These are phyloP conservation scores for Pestalotiopsis fici DNA, from an alignment of 2,329 filamentous ascomycete species.

Conservation along the genomic window DNA sequence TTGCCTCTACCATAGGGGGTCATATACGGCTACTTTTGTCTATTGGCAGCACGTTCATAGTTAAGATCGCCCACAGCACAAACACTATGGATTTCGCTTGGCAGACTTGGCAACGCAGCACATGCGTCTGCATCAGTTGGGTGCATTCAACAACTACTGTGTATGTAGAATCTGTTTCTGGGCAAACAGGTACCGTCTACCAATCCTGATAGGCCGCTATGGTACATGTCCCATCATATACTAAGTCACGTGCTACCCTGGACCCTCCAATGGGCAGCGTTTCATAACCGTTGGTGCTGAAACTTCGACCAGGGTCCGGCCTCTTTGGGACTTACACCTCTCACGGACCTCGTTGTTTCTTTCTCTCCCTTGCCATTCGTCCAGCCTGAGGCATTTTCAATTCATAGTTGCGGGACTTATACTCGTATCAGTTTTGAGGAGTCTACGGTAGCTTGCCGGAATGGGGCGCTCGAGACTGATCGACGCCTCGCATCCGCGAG, in stretches of 20 bases:
- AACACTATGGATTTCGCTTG: conserved; percentile 11
- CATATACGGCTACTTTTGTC: conserved; percentile 17
- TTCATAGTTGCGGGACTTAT: conserved; percentile 7
- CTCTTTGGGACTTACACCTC: conserved; percentile 10
- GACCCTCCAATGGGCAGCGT: conserved; percentile 18
- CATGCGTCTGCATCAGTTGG: conserved; percentile 1
- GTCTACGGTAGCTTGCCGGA: conserved; percentile 19
- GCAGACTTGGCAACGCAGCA: conserved; percentile 16
- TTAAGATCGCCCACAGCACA: conserved; percentile 9
- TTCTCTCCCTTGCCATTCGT: conserved; percentile 10
- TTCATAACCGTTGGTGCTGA: conserved; percentile 26
- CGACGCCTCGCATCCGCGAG: conserved; percentile 19
- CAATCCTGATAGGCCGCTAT: conserved; percentile 13
- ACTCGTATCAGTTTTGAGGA: background rate
- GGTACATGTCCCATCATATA: conserved; percentile 2
- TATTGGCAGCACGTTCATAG: conserved; percentile 15
- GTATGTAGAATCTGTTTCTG: conserved; percentile 17
- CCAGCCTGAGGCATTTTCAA: conserved; percentile 25
- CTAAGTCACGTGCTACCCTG: conserved; percentile 21
- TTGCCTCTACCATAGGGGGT: conserved; percentile 20
- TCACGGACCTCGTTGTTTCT: conserved; percentile 9
- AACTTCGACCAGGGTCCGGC: conserved; percentile 16
- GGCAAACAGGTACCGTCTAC: conserved; percentile 2
- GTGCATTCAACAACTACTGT: background rate
- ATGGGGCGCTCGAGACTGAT: conserved; percentile 26